These are phyloP conservation scores for Populus nigra DNA, from an alignment of 345 rosid species.

Conservation along the genomic window DNA sequence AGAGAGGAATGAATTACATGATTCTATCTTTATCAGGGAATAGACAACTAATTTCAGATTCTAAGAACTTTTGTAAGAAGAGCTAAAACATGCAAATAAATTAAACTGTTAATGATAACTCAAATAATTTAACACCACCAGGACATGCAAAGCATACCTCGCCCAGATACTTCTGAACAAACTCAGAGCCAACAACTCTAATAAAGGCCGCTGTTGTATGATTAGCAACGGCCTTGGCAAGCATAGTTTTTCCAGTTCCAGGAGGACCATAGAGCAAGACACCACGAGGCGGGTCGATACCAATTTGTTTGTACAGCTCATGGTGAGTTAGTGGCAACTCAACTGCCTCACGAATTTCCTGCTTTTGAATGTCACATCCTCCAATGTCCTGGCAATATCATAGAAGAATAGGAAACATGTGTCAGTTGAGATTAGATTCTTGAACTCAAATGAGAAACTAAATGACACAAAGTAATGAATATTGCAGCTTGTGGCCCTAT, in stretches of 20 bases:
- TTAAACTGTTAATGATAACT: background rate
- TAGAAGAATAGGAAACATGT: background rate
- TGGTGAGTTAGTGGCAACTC: constrained; percentile 95
- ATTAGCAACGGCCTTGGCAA: constrained; percentile 98
- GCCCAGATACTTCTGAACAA: constrained; percentile 95
- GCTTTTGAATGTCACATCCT: constrained; percentile 98
- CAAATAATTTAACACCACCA: background rate
- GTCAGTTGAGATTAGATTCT: background rate
- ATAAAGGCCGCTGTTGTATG: constrained; percentile 97
- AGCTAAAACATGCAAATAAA: background rate
- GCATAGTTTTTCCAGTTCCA: constrained; percentile 98
- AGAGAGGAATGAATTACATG: background rate
- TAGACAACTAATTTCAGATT: background rate
- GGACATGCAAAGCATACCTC: constrained; percentile 53
- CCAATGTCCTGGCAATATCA: constrained; percentile 71
- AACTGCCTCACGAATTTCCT: constrained; percentile 99
- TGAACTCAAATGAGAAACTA: background rate
- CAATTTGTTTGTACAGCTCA: constrained; percentile 91
- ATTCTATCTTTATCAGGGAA: background rate
- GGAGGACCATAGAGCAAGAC: constrained; percentile 97
- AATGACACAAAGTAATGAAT: background rate
- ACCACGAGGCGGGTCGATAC: constrained; percentile 98
- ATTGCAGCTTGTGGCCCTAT: background rate
- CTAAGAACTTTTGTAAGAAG: background rate
- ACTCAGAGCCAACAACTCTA: constrained; percentile 98